Evolutionary conservation across 2,329 filamentous ascomycete species (phyloP).

Genomic region (Penicillium sclerotiorum): DNA sequence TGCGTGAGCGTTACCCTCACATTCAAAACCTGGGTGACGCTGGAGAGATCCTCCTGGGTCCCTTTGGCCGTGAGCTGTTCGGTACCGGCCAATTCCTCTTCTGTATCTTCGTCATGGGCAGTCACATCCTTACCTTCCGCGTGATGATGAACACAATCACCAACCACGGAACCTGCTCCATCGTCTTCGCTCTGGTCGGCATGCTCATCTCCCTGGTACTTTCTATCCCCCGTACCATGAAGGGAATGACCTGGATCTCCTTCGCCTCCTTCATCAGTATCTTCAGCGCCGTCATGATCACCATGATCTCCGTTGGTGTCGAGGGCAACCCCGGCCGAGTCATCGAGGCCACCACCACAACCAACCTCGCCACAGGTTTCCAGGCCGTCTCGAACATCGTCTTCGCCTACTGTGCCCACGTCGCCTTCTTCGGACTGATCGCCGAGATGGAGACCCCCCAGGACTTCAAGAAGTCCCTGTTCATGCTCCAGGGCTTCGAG

Average conservation of each 20-base stretch:
- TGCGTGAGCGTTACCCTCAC: slow-evolving; percentile 59
- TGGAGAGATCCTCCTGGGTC: slow-evolving; percentile 63
- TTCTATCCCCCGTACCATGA: slow-evolving; percentile 60
- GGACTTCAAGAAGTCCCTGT: slow-evolving; percentile 65
- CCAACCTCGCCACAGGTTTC: slow-evolving; percentile 59
- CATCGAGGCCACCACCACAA: slow-evolving; percentile 41
- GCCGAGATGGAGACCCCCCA: slow-evolving; percentile 64
- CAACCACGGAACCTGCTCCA: slow-evolving; percentile 62
- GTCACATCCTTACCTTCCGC: slow-evolving; percentile 69
- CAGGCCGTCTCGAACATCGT: slow-evolving; percentile 69
- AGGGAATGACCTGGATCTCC: slow-evolving; percentile 65
- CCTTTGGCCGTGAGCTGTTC: slow-evolving; percentile 63
- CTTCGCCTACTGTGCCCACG: slow-evolving; percentile 70
- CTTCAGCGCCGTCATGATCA: slow-evolving; percentile 64
- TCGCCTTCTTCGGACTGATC: slow-evolving; percentile 69
- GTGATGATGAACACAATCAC: slow-evolving; percentile 70
- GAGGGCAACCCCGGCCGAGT: slow-evolving; percentile 43
- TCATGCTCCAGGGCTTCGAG: slow-evolving; percentile 62
- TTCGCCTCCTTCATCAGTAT: slow-evolving; percentile 65
- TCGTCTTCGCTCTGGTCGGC: slow-evolving; percentile 63
- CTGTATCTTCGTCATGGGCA: slow-evolving; percentile 69
- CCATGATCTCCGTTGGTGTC: slow-evolving; percentile 67
- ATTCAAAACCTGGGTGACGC: slow-evolving; percentile 70
- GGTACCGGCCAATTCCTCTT: slow-evolving; percentile 65
- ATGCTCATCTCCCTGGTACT: slow-evolving; percentile 56